Evolutionary conservation across 192 early-diverging fungal genomes (phyloP), one percentile per base, ranked within the genome.

Genomic region (Coemansia sp.): DNA sequence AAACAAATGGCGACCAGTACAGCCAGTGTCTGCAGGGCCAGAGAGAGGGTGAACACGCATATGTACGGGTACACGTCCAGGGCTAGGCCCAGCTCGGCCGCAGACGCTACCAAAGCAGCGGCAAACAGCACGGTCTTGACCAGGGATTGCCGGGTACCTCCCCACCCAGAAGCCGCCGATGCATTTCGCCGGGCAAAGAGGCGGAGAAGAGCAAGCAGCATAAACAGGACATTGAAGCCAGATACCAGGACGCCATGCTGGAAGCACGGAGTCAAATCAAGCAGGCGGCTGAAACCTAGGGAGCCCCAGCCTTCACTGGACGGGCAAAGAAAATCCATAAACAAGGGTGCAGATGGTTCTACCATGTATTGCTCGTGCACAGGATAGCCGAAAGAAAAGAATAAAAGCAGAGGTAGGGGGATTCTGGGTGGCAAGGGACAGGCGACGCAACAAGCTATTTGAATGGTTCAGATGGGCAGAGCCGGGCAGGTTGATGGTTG

Each of bases 251-350:
- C 54, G 7, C 63, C 70, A 16, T 74, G 25, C 39, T 74, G 45
- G 12, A 74, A 74, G 40, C 70, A 74, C 5, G 27, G 14, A 2
- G 70, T 63, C 34, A 74, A 59, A 38, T 74, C 63, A 17, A 59
- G 54, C 0, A 58, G 60, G 0, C 64, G 54, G 11, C 9, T 44
- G 3, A 51, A 47, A 28, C 63, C 63, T 7, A 58, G 43, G 3
- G 63, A 64, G 4, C 70, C 70, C 58, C 63, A 73, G 36, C 70
- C 70, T 12, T 73, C 63, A 11, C 20, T 37, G 3, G 64, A 54
- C 17, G 50, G 54, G 34, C 70, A 74, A 59, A 21, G 75, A 20
- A 18, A 35, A 3, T 29, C 14, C 39, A 43, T 52, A 13, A 20
- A 33, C 17, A 12, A 27, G 16, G 27, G 17, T 11, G 18, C 17